A percentile compares a stretch with the other conserved stretches of the same genome.
Evolutionary conservation across 108 stramenopile species (phyloP).

Genomic region (Fistulifera solaris): DNA sequence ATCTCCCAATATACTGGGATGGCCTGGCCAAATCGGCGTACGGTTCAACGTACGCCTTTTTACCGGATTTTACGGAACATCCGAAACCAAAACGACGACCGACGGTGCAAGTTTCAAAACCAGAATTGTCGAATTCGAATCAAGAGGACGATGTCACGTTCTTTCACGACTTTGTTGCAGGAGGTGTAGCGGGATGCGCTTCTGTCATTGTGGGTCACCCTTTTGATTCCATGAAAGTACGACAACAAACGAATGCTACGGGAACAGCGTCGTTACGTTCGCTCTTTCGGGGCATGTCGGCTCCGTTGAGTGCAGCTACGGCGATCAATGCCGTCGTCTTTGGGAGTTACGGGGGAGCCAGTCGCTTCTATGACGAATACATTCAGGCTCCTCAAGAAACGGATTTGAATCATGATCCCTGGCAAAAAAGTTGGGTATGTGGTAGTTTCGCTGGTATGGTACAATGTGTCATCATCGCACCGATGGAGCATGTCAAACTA

Average conservation of each 20-base stretch:
- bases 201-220: slow-evolving; percentile 85
- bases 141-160: slow-evolving; percentile 42
- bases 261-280: slow-evolving; percentile 15
- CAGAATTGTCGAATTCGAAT: not conserved
- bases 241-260: slow-evolving; percentile 16
- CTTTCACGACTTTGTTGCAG: slow-evolving; percentile 75
- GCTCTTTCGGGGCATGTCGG: slow-evolving; percentile 80
- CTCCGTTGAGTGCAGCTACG: slow-evolving; percentile 74
- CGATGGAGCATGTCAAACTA: slow-evolving; percentile 90
- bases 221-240: slow-evolving; percentile 88
- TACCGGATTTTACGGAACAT: slow-evolving; percentile 7
- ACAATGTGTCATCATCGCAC: slow-evolving; percentile 69
- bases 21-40: not conserved
- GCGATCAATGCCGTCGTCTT: slow-evolving; percentile 87
- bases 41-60: not conserved
- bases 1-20: not conserved
- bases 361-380: slow-evolving; percentile 57
- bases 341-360: slow-evolving; percentile 66
- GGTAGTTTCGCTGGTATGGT: slow-evolving; percentile 82
- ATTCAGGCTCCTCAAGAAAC: slow-evolving; percentile 8
- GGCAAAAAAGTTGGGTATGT: slow-evolving; percentile 57
- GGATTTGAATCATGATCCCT: slow-evolving; percentile 14
- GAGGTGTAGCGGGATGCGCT: slow-evolving; percentile 75
- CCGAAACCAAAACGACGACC: slow-evolving; percentile 2
- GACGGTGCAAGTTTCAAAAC: not conserved